These are phyloP conservation scores for Rhodotorula glutinis DNA, from an alignment of 1,284 basidiomycete species.

Conservation along the genomic window DNA sequence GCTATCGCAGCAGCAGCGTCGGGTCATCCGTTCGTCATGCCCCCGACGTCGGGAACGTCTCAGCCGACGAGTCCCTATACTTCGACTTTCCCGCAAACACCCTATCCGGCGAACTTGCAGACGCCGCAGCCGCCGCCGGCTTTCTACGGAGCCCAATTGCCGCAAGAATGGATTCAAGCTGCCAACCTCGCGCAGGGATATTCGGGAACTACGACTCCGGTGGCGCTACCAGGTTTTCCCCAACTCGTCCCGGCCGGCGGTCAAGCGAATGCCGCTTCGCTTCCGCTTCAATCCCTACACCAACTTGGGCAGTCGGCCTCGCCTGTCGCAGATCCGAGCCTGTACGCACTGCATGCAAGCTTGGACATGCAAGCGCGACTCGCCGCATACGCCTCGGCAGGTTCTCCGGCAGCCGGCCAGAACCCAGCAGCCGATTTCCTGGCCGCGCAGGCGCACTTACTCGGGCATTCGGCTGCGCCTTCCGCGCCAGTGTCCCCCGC, in stretches of 20 bases:
- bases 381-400: not conserved
- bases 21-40: not conserved
- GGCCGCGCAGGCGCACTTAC: not conserved
- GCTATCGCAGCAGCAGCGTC: not conserved
- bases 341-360: slow-evolving; percentile 29
- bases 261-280: not conserved
- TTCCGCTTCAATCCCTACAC: slow-evolving; percentile 7
- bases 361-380: slow-evolving; percentile 30
- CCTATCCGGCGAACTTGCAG: not conserved
- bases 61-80: not conserved
- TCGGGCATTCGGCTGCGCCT: not conserved
- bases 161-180: slow-evolving; percentile 23
- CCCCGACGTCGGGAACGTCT: not conserved
- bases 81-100: not conserved
- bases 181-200: slow-evolving; percentile 12
- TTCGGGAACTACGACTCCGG: slow-evolving; percentile 3
- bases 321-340: slow-evolving; percentile 16
- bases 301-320: slow-evolving; percentile 9
- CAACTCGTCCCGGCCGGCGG: not conserved
- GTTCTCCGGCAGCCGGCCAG: slow-evolving; percentile 1
- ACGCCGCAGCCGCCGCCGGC: not conserved
- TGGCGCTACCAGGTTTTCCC: slow-evolving; percentile 5
- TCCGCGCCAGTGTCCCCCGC: not conserved
- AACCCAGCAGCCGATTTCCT: not conserved
- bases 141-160: slow-evolving; percentile 11